phyloP scores from a whole-genome alignment of 495 filamentous ascomycete genomes.

The Astrocystis sublimbata region DNA sequence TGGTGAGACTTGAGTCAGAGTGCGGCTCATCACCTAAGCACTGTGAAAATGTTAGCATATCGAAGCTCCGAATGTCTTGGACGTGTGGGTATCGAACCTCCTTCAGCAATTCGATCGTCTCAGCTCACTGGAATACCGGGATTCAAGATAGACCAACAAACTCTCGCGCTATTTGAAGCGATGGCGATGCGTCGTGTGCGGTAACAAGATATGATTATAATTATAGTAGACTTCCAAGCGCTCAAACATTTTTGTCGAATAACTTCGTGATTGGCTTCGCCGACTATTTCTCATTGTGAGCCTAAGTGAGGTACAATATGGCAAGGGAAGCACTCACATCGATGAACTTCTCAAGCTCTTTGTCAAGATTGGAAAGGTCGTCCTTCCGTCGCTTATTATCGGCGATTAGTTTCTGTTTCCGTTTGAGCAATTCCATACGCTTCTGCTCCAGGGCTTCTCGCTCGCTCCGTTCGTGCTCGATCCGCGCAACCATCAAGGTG shows the following conservation, averaged over 20 bases:
- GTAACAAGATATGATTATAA: background rate
- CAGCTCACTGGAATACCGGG: background rate
- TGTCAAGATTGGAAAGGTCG: constrained; percentile 83
- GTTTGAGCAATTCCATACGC: constrained; percentile 80
- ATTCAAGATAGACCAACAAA: background rate
- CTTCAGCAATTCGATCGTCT: background rate
- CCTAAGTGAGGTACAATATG: background rate
- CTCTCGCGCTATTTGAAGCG: background rate
- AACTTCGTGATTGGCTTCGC: constrained; percentile 83
- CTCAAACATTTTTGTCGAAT: constrained; percentile 69
- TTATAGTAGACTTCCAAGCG: background rate
- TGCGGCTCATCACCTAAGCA: background rate
- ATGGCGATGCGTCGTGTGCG: background rate
- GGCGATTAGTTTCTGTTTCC: constrained; percentile 86
- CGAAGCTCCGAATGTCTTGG: background rate
- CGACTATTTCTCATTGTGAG: constrained; percentile 51
- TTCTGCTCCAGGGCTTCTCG: constrained; percentile 85
- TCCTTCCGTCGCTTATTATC: constrained; percentile 96
- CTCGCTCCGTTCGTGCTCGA: constrained; percentile 85
- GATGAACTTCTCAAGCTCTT: constrained; percentile 88
- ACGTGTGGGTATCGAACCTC: constrained; percentile 8
- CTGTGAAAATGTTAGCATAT: constrained; percentile 8
- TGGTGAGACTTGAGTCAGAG: background rate
- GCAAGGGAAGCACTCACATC: constrained; percentile 51
- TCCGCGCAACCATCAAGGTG: constrained; percentile 84